Percentiles rank a stretch among this genome's conserved stretches.
Evolutionary conservation across 1,284 basidiomycete species (phyloP).

Genomic region (Cutaneotrichosporon curvatum): DNA sequence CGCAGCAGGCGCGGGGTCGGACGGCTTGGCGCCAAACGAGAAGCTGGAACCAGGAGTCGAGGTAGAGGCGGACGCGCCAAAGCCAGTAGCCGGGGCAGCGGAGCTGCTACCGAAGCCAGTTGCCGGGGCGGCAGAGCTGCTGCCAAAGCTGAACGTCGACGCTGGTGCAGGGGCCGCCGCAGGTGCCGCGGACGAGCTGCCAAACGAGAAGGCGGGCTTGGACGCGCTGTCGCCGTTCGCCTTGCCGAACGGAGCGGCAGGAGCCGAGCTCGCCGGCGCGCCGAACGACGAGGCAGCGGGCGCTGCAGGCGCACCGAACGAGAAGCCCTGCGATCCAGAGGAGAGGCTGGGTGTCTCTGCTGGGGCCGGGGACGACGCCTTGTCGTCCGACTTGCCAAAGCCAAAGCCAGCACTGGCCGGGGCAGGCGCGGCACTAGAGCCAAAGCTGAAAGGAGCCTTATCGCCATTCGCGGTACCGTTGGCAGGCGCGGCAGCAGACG

Average conservation of each 20-base stretch:
- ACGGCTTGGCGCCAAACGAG: too few relatives aligned
- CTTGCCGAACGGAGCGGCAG: background rate
- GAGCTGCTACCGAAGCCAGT: slow-evolving; percentile 1
- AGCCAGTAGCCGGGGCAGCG: background rate
- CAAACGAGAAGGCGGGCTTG: slow-evolving; percentile 4
- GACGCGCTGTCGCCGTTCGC: background rate
- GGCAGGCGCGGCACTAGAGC: background rate
- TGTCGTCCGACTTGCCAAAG: background rate
- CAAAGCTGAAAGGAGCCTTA: slow-evolving; percentile 18
- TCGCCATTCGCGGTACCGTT: background rate
- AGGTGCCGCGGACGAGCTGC: background rate
- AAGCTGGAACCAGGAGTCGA: background rate
- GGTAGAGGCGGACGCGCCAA: background rate
- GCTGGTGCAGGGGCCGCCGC: slow-evolving; percentile 1
- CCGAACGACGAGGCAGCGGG: too few relatives aligned
- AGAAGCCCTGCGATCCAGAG: too few relatives aligned
- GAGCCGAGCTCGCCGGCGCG: too few relatives aligned
- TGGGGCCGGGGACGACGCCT: too few relatives aligned
- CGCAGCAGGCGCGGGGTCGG: too few relatives aligned
- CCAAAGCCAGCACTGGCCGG: background rate
- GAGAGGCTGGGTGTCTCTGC: too few relatives aligned
- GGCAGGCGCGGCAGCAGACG: background rate
- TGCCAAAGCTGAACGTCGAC: slow-evolving; percentile 12
- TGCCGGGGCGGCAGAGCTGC: background rate
- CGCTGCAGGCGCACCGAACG: too few relatives aligned